Conservation (phyloP, 805 yeast species). For the Phaffomyces antillensis region DNA sequence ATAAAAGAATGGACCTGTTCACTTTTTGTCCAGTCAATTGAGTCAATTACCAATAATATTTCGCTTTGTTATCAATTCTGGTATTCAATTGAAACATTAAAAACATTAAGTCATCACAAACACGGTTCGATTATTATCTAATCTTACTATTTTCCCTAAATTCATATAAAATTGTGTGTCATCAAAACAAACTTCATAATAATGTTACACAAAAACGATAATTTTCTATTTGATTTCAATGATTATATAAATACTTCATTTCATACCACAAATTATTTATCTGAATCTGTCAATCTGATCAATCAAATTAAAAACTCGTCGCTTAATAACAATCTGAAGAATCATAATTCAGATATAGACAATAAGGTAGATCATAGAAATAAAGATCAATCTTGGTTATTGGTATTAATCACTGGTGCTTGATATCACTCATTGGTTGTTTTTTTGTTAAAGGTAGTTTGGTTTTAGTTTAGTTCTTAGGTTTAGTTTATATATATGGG, state of each 20-base stretch:
- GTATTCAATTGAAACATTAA: background rate
- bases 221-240: slow-evolving; percentile 12
- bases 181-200: background rate
- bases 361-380: slow-evolving; percentile 1
- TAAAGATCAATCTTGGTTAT: slow-evolving; percentile 23
- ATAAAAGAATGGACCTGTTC: background rate
- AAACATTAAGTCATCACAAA: background rate
- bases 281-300: background rate
- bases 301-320: background rate
- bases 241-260: slow-evolving; percentile 18
- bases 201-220: slow-evolving; percentile 17
- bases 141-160: too few relatives aligned
- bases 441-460: background rate
- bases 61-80: background rate
- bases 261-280: slow-evolving; percentile 1
- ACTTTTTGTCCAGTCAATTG: background rate
- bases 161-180: too few relatives aligned
- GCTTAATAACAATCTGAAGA: background rate
- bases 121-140: too few relatives aligned
- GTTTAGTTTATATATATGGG: background rate
- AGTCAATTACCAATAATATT: background rate
- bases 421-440: background rate
- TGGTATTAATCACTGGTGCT: slow-evolving; percentile 18
- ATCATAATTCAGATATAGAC: background rate
- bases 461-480: too few relatives aligned